These are phyloP conservation scores for Metschnikowia colocasiae DNA, from an alignment of 805 yeast species.

Conservation along the genomic window DNA sequence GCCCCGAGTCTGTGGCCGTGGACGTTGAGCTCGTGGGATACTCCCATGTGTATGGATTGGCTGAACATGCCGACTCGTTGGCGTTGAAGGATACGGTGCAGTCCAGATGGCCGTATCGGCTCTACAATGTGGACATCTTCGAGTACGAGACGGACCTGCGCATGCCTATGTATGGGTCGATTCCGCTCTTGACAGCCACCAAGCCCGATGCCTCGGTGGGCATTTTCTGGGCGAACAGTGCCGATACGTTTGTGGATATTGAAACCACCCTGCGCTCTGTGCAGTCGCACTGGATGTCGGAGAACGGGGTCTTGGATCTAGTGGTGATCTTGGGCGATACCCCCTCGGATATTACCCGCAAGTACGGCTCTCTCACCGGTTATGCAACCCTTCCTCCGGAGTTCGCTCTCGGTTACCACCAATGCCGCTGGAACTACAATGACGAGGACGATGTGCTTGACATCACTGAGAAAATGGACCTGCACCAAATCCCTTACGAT, in stretches of 20 bases:
- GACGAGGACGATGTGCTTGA: constrained; percentile 81
- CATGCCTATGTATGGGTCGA: constrained; percentile 92
- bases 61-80: constrained; percentile 89
- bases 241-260: constrained; percentile 88
- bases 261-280: constrained; percentile 35
- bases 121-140: constrained; percentile 91
- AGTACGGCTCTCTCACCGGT: constrained; percentile 74
- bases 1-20: constrained; percentile 85
- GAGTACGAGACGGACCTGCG: constrained; percentile 83
- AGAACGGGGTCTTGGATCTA: constrained; percentile 78
- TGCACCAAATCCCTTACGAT: constrained; percentile 75
- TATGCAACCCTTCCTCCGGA: constrained; percentile 66
- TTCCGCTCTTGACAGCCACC: constrained; percentile 80
- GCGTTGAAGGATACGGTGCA: constrained; percentile 64
- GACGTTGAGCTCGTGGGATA: constrained; percentile 67
- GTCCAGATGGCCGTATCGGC: constrained; percentile 69
- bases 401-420: constrained; percentile 87
- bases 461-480: constrained; percentile 68
- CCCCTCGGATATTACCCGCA: constrained; percentile 51
- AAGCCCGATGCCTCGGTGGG: constrained; percentile 61
- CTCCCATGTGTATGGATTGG: constrained; percentile 81
- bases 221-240: constrained; percentile 86
- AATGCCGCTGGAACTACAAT: constrained; percentile 96
- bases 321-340: constrained; percentile 60
- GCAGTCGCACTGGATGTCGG: constrained; percentile 89